Conservation (phyloP, 345 rosid species). For the Hirschfeldia incana region DNA sequence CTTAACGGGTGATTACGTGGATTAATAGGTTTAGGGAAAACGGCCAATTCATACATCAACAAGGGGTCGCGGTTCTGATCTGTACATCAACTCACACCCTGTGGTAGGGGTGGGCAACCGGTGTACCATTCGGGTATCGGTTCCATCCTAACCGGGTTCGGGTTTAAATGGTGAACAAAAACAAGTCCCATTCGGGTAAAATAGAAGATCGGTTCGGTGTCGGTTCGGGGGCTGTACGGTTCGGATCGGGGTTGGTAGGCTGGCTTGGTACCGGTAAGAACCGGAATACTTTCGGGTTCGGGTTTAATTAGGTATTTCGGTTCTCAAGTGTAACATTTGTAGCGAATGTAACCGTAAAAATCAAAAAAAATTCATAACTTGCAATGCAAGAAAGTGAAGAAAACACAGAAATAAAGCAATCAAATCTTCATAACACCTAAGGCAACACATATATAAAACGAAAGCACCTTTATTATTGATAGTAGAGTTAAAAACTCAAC, state of each 20-base stretch:
- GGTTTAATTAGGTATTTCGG: neutral
- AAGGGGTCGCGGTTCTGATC: too few species aligned
- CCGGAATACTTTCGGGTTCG: neutral
- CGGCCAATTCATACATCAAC: too few species aligned
- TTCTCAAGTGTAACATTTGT: neutral
- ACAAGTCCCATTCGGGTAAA: neutral
- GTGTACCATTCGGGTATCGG: too few species aligned
- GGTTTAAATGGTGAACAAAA: neutral
- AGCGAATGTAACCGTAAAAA: neutral
- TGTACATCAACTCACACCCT: too few species aligned
- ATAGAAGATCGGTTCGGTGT: neutral
- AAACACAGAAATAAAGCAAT: neutral
- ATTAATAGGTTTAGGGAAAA: too few species aligned
- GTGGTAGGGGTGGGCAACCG: neutral
- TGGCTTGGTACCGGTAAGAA: neutral
- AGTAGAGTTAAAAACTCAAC: neutral
- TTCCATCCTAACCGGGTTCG: neutral
- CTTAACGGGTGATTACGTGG: too few species aligned
- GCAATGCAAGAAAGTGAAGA: neutral
- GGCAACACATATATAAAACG: neutral
- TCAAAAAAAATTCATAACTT: neutral
- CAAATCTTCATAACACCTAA: neutral
- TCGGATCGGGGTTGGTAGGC: neutral
- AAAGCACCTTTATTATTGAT: too few species aligned
- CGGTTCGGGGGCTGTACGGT: neutral